Conservation (phyloP, 495 filamentous ascomycete species). For the Penicillium waksmanii region DNA sequence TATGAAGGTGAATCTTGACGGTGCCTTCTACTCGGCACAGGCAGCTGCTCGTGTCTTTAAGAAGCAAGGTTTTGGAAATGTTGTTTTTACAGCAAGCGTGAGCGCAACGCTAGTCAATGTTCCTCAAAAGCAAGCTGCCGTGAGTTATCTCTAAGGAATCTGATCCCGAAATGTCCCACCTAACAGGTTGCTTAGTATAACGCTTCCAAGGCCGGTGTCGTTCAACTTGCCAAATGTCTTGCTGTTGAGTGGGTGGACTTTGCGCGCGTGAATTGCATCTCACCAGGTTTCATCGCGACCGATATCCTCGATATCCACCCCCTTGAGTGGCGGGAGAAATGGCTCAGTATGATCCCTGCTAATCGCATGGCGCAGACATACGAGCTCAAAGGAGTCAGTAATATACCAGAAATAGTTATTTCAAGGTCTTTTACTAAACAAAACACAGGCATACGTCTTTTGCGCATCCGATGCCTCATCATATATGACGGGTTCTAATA, state of each 20-base stretch:
- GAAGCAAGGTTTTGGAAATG: slow-evolving; percentile 41
- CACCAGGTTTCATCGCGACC: slow-evolving; percentile 50
- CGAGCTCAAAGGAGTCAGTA: slow-evolving; percentile 40
- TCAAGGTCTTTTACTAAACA: neutral
- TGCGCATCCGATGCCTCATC: slow-evolving; percentile 39
- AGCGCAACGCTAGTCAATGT: slow-evolving; percentile 50
- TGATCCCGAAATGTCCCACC: neutral
- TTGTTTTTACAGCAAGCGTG: slow-evolving; percentile 48
- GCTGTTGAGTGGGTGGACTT: slow-evolving; percentile 46
- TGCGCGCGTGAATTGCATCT: slow-evolving; percentile 48
- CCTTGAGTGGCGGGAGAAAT: slow-evolving; percentile 30
- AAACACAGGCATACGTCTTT: slow-evolving; percentile 34
- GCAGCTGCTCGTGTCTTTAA: slow-evolving; percentile 48
- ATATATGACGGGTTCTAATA: slow-evolving; percentile 41
- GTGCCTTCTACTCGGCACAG: slow-evolving; percentile 50
- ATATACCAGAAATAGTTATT: slow-evolving; percentile 3
- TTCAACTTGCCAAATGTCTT: slow-evolving; percentile 41
- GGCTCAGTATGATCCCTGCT: slow-evolving; percentile 35
- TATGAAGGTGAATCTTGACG: slow-evolving; percentile 53
- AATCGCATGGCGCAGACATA: slow-evolving; percentile 33
- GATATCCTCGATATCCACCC: slow-evolving; percentile 32
- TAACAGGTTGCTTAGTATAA: slow-evolving; percentile 30
- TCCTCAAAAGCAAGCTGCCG: slow-evolving; percentile 47
- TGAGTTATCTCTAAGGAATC: slow-evolving; percentile 7
- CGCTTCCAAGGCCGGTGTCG: slow-evolving; percentile 43